Evolutionary conservation across 768 basidiomycete genomes (phyloP), one percentile per base, ranked within the genome.

Genomic region (Lentinula sp.): DNA sequence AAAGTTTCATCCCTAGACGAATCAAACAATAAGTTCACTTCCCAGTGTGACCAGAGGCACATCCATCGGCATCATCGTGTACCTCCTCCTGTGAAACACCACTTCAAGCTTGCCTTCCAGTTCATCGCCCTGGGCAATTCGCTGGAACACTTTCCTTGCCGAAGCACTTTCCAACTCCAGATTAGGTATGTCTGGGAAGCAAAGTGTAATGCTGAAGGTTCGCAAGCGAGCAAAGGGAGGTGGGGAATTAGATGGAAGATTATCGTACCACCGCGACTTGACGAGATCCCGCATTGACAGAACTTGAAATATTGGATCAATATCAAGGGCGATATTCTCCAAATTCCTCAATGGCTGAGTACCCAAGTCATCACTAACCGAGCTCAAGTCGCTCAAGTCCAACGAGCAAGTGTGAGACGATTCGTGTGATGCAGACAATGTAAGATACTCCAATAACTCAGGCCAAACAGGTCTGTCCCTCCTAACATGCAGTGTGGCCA

Each of bases 261-360:
- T 18, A 43, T 56, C 55, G 23, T 33, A 42, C 55, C 55, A 56
- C 18, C 55, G 55, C 13, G 55, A 56, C 20, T 33, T 56, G 16
- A 56, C 55, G 5, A 56, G 45, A 13, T 56, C 39, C 6, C 39
- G 41, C 55, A 56, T 56, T 8, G 42, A 13, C 15, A 28, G 12
- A 33, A 56, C 55, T n/a, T 56, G 55, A 10, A 45, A 56, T 13
- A 56, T 56, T 33, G 55, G 55, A 32, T 56, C 55, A 33, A 56
- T 56, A 39, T 56, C 55, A 13, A 56, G 41, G n/a, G 55, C 55
- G 55, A 56, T 39, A n/a, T 56, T 56, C 20, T 56, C 55, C 41
- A 56, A 43, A 1, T 41, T 54, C 5, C 39, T 41, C 15, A 43
- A 23, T 8, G 41, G 39, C 41, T 10, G 3, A 7, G 18, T 16